Conservation (phyloP, 441 rosid species). For the Erysimum pusillum region DNA sequence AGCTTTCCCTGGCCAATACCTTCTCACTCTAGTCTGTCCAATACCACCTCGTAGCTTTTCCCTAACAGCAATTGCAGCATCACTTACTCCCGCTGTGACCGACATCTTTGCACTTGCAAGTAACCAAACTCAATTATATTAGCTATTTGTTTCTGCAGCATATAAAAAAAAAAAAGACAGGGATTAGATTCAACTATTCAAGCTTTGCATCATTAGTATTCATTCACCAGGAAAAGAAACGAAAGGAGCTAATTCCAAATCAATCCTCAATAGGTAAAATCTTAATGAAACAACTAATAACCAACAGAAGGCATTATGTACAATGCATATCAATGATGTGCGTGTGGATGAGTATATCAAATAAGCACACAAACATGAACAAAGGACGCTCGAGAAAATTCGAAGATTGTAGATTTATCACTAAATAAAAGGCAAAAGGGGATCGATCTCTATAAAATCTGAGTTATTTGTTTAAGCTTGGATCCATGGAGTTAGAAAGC, state of each 20-base stretch:
- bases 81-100: conserved; percentile 85
- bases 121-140: not conserved
- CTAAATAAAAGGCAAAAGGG: not conserved
- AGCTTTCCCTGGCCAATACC: conserved; percentile 96
- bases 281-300: not conserved
- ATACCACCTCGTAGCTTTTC: conserved; percentile 83
- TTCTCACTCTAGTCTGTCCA: conserved; percentile 80
- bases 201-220: conserved; percentile 6
- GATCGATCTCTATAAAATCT: not conserved
- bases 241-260: not conserved
- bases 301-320: not conserved
- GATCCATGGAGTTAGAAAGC: not conserved
- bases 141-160: conserved; percentile 6
- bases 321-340: not conserved
- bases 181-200: conserved; percentile 28
- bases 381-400: not conserved
- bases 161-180: not conserved
- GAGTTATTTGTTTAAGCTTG: not conserved
- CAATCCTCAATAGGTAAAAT: not conserved
- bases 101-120: conserved; percentile 57
- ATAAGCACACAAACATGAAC: not conserved
- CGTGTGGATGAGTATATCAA: not conserved
- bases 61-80: conserved; percentile 63
- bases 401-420: not conserved
- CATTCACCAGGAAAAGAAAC: conserved; percentile 11